Conservation (phyloP, 2,329 filamentous ascomycete genomes). For the Iodosphaeria phyllophila region DNA sequence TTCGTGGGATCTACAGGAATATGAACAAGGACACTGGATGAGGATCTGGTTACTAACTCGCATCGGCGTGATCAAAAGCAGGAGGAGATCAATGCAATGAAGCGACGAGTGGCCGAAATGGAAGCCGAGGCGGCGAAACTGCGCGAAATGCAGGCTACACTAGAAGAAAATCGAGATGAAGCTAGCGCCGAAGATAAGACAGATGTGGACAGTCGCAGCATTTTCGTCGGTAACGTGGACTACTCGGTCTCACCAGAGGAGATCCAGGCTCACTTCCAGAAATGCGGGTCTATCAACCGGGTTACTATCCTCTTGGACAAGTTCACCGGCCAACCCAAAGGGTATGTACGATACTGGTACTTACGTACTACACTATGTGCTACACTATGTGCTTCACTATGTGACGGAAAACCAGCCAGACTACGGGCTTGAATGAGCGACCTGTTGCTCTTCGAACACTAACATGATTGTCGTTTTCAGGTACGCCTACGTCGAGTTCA, state of each 20-base stretch:
- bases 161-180: constrained; percentile 72
- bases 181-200: constrained; percentile 74
- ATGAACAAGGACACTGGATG: constrained; percentile 4
- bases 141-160: constrained; percentile 67
- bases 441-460: neutral
- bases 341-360: constrained; percentile 37
- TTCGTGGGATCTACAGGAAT: constrained; percentile 13
- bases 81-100: constrained; percentile 79
- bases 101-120: constrained; percentile 74
- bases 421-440: neutral
- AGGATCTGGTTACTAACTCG: constrained; percentile 8
- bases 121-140: constrained; percentile 76
- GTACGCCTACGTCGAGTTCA: constrained; percentile 97
- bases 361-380: neutral
- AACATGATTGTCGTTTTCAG: constrained; percentile 23
- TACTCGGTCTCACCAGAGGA: constrained; percentile 95
- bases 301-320: constrained; percentile 97
- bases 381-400: neutral
- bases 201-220: constrained; percentile 83
- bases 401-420: neutral
- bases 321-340: constrained; percentile 98
- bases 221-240: constrained; percentile 97
- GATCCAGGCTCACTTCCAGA: constrained; percentile 96
- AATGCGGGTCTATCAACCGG: constrained; percentile 90
- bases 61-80: constrained; percentile 11